These are phyloP conservation scores for Penicillium antarcticum DNA, from an alignment of 495 filamentous ascomycete species.

Conservation along the genomic window DNA sequence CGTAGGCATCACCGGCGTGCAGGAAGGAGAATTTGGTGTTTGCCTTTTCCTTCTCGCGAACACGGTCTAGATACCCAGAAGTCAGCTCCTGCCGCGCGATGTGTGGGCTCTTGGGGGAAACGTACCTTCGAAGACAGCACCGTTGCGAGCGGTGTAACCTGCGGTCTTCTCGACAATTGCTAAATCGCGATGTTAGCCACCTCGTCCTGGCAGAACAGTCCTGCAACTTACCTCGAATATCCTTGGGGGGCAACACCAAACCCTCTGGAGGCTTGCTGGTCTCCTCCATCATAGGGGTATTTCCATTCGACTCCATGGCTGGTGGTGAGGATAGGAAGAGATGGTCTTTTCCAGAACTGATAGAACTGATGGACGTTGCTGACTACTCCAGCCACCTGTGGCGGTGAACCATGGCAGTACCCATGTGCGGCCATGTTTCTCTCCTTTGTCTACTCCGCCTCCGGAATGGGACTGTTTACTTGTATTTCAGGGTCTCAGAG, in stretches of 20 bases:
- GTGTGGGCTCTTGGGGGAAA: conserved; percentile 7
- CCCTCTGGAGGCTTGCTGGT: conserved; percentile 74
- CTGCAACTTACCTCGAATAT: conserved; percentile 60
- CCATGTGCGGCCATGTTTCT: conserved; percentile 6
- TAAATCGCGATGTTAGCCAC: conserved; percentile 33
- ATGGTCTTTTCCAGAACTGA: neutral
- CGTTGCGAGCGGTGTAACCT: conserved; percentile 83
- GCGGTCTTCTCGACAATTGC: conserved; percentile 93
- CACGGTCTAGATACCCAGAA: conserved; percentile 51
- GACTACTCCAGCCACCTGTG: conserved; percentile 4
- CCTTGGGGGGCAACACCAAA: conserved; percentile 78
- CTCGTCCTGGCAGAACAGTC: neutral
- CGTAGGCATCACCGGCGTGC: conserved; percentile 75
- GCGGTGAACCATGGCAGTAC: neutral
- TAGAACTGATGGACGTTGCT: neutral
- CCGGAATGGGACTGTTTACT: conserved; percentile 3
- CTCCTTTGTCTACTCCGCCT: neutral
- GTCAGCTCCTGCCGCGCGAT: too few relatives aligned
- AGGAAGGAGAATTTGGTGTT: conserved; percentile 94
- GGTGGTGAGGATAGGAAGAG: conserved; percentile 5
- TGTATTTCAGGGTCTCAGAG: neutral
- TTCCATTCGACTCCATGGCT: conserved; percentile 56
- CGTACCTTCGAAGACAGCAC: conserved; percentile 73
- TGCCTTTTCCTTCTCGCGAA: conserved; percentile 79
- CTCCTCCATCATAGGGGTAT: conserved; percentile 49